Conservation (phyloP, 1,284 basidiomycete genomes). For the Limonomyces culmigenus region DNA sequence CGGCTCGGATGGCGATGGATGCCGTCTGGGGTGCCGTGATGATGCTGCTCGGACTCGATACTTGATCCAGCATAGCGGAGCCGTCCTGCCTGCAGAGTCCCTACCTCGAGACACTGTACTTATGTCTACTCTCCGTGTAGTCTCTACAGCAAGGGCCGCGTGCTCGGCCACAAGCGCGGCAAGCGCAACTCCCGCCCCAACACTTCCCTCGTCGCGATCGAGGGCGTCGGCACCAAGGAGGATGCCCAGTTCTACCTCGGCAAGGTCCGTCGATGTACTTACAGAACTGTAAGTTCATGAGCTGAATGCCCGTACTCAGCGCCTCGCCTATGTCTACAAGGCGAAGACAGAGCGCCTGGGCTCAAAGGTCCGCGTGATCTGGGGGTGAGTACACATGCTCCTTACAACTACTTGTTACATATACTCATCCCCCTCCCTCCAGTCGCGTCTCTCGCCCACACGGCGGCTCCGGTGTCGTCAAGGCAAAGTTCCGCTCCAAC, state of each 20-base stretch:
- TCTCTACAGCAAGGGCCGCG: conserved; percentile 94
- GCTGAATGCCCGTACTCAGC: conserved; percentile 26
- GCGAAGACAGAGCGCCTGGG: conserved; percentile 88
- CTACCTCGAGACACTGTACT: no score
- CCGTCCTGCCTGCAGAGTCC: no score
- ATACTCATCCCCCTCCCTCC: no score
- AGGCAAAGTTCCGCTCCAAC: conserved; percentile 95
- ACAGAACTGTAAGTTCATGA: background rate
- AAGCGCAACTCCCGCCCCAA: conserved; percentile 94
- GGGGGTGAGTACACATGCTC: no score
- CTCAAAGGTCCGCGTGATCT: conserved; percentile 90
- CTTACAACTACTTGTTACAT: conserved; percentile 10
- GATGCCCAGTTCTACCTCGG: conserved; percentile 97
- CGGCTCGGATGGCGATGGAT: no score
- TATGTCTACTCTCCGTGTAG: conserved; percentile 22
- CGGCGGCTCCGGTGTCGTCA: conserved; percentile 92
- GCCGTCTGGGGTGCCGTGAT: no score
- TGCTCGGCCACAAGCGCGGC: conserved; percentile 95
- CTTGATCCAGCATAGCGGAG: no score
- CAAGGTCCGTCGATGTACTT: conserved; percentile 49
- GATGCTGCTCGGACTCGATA: no score
- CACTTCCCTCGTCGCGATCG: conserved; percentile 93
- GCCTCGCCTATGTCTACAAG: conserved; percentile 95
- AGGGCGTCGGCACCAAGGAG: conserved; percentile 88
- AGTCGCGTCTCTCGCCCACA: conserved; percentile 88